Base-by-base conservation (phyloP, 495 filamentous ascomycete genomes). In the Neurospora sp. region DNA sequence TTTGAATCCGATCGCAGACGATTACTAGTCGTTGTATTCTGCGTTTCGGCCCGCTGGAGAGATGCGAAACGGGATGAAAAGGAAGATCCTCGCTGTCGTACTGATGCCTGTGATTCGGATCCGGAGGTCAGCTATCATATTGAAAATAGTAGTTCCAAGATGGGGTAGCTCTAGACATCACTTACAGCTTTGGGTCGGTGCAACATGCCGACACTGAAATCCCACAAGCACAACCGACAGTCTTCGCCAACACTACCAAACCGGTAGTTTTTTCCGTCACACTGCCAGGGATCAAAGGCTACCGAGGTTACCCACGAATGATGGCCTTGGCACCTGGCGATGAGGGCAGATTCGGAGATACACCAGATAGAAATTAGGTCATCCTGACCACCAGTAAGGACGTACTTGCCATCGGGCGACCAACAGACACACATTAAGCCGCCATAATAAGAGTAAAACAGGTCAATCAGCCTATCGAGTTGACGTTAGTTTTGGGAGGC, bases 181-280 rank as follows among this genome's bases (percentile, higher is more conserved):
- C 89, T 74, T 85, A 93, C 91, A 74, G 89, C 81, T 74, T 82
- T 93, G 1, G 96, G 96, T 40, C 96, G 88, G 79, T 95, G 90
- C 74, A 99, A 83, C 94, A 98, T 98, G 69, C 94, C 94, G 38
- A 97, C 94, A 73, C 90, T 96, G 80, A 99, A 99, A 83, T 99
- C 96, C 96, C 96, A 99, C 40, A 99, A 83, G 69, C 97, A 86
- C 40, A 99, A 81, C 70, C 93, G 83, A 76, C 96, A 92, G 79
- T 99, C 96, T 79, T 97, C 94, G 6, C 96, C 96, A 17, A 98
- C 96, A 75, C 92, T 96, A 38, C 96, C 96, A 75, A 99, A 96
- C 4, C 96, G 87, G 77, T 99, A 99, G 73, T 93, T 98, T 73
- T 90, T 87, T 75, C 95, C 93, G 78, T 98, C 96, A 80, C 96